phyloP scores from a whole-genome alignment of 331 rosid species.

The Acacia pycnantha region DNA sequence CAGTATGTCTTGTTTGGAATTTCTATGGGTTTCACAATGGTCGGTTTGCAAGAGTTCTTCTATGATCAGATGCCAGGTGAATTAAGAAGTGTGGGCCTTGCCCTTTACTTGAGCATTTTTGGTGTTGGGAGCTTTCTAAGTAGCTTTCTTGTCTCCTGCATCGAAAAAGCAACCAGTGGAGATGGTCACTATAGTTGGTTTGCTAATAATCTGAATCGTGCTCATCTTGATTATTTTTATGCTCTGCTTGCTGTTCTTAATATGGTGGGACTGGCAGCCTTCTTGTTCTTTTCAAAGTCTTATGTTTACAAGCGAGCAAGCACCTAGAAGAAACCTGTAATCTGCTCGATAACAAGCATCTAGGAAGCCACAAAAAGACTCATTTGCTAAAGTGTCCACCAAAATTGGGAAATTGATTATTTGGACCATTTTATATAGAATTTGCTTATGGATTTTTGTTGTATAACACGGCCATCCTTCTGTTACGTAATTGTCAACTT shows the following conservation, averaged over 20 bases:
- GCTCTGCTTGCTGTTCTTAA: slow-evolving; percentile 33
- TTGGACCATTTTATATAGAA: background rate
- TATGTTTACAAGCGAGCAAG: slow-evolving; percentile 23
- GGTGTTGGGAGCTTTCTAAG: slow-evolving; percentile 41
- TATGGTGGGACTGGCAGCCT: slow-evolving; percentile 5
- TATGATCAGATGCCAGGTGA: slow-evolving; percentile 45
- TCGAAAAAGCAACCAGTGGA: slow-evolving; percentile 8
- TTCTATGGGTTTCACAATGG: slow-evolving; percentile 34
- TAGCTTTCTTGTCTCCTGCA: slow-evolving; percentile 29
- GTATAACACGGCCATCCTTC: background rate
- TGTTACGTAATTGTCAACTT: background rate
- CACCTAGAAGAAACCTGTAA: background rate
- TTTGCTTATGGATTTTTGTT: background rate
- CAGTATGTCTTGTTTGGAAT: slow-evolving; percentile 35
- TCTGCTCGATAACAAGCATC: background rate
- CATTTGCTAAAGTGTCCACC: background rate
- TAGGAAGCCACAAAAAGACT: background rate
- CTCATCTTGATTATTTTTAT: slow-evolving; percentile 44
- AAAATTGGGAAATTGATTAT: background rate
- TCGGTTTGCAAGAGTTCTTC: slow-evolving; percentile 43
- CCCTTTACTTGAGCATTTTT: slow-evolving; percentile 37
- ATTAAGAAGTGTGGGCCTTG: slow-evolving; percentile 44
- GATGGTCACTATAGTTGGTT: slow-evolving; percentile 35
- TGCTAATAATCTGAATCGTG: slow-evolving; percentile 35
- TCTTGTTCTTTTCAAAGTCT: slow-evolving; percentile 33